Base-by-base conservation (phyloP, 495 filamentous ascomycete species). In the Platismatia glauca region DNA sequence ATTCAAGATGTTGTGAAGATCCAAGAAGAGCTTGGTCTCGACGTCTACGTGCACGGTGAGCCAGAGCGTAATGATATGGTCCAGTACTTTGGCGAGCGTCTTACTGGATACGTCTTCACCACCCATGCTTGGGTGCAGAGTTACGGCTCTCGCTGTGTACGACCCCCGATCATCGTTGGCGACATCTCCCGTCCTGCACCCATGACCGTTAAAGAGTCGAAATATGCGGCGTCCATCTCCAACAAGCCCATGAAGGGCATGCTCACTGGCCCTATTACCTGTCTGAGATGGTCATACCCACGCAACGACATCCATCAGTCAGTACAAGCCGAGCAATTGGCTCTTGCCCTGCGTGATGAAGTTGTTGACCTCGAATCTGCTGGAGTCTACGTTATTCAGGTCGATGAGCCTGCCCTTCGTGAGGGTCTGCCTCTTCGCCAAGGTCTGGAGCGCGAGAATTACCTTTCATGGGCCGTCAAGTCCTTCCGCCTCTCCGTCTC, bases 51-150 rank as follows among this genome's bases (percentile, higher is more conserved):
- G 64, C 94, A 98, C 80, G 94, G 94, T 72, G 94, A 98, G 82
- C 93, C 94, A 57, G 94, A 98, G 83, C 90, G 94, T 76, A 97
- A 97, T 78, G 94, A 98, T 86, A 98, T 98, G 94, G 94, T 98
- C 46, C 94, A 98, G 78, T 98, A 97, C 86, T 98, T 98, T 72
- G 94, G 94, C 76, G 94, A 98, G 84, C 87, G 91, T 67, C 83
- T 98, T 53, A 85, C 90, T 66, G 94, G 94, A 73, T 98, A 97
- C 77, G 91, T 91, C 71, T 98, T 98, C 85, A 98, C 94, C 73
- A 97, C 91, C 73, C 89, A 96, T 78, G 94, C 88, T 69, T 98
- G 94, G 94, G 94, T 98, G 52, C 94, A 98, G 83, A 87, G 82
- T 70, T 98, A 98, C 78, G 94, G 94, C 67, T 97, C 93, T 62